A percentile compares a stretch with the other conserved stretches of the same genome.
Evolutionary conservation across 352 stramenopile species (phyloP).

Genomic region (Elongisporangium undulatum): DNA sequence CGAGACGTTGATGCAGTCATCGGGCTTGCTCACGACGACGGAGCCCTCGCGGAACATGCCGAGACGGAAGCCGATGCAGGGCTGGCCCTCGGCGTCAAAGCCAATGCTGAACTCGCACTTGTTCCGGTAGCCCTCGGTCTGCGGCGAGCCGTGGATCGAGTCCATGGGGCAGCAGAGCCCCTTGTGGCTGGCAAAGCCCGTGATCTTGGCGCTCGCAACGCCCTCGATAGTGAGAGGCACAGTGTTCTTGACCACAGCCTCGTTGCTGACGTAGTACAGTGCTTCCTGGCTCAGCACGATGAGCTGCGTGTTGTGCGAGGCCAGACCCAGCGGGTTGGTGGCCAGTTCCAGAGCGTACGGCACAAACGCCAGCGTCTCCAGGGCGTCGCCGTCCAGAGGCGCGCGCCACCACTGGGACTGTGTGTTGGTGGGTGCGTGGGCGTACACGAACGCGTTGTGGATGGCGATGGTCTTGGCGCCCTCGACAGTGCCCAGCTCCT

Average conservation of each 20-base stretch:
- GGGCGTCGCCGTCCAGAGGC: conserved; percentile 30
- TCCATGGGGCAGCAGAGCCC: conserved; percentile 84
- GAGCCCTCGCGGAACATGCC: conserved; percentile 78
- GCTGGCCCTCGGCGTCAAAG: conserved; percentile 63
- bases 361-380: conserved; percentile 53
- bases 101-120: conserved; percentile 98
- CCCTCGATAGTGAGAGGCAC: conserved; percentile 19
- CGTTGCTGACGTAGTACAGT: conserved; percentile 34
- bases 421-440: conserved; percentile 13
- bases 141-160: conserved; percentile 80
- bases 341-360: conserved; percentile 17
- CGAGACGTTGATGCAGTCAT: conserved; percentile 78
- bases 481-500: conserved; percentile 34
- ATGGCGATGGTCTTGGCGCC: conserved; percentile 46
- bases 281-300: conserved; percentile 48
- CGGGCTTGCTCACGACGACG: conserved; percentile 58
- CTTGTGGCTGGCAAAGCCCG: conserved; percentile 77
- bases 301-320: conserved; percentile 72
- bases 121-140: conserved; percentile 92
- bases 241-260: conserved; percentile 29
- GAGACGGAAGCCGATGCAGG: conserved; percentile 86
- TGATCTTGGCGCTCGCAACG: conserved; percentile 17
- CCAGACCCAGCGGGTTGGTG: conserved; percentile 36
- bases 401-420: conserved; percentile 44
- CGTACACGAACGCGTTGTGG: conserved; percentile 77